A percentile compares a stretch with the other conserved stretches of the same genome.
Evolutionary conservation across 2,329 filamentous ascomycete genomes (phyloP).

Genomic region (Hypoxylon sp.): DNA sequence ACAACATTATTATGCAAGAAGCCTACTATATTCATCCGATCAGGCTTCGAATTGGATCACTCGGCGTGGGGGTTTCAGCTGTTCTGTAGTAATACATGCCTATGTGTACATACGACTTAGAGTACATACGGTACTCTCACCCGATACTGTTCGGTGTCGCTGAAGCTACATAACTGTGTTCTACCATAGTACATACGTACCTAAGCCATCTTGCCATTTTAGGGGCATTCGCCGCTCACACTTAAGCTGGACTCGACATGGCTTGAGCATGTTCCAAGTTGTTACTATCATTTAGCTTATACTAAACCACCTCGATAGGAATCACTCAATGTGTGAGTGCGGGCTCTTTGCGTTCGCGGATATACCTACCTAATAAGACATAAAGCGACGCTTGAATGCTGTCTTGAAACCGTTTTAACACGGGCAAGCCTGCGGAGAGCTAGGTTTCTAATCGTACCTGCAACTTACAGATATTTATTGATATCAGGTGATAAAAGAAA

Average conservation of each 20-base stretch:
- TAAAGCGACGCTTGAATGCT: slow-evolving; percentile 2
- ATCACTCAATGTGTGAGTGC: neutral
- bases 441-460: slow-evolving; percentile 12
- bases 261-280: slow-evolving; percentile 9
- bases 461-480: slow-evolving; percentile 9
- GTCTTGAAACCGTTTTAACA: slow-evolving; percentile 13
- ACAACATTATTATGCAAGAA: slow-evolving; percentile 18
- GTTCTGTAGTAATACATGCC: slow-evolving; percentile 25
- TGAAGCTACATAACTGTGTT: slow-evolving; percentile 1
- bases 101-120: neutral
- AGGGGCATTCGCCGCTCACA: slow-evolving; percentile 1
- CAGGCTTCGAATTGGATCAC: neutral
- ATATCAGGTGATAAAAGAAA: slow-evolving; percentile 19
- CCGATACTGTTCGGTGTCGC: slow-evolving; percentile 5
- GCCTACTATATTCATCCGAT: neutral
- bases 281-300: neutral
- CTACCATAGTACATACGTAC: neutral
- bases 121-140: neutral
- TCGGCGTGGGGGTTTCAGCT: slow-evolving; percentile 31
- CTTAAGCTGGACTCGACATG: slow-evolving; percentile 11
- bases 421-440: slow-evolving; percentile 9
- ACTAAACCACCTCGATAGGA: slow-evolving; percentile 4
- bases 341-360: slow-evolving; percentile 4
- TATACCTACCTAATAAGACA: slow-evolving; percentile 29
- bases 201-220: neutral